A percentile compares a stretch with the other conserved stretches of the same genome.
These are phyloP conservation scores for Rhizopogon vesiculosus DNA, from an alignment of 768 basidiomycete species.

Conservation along the genomic window DNA sequence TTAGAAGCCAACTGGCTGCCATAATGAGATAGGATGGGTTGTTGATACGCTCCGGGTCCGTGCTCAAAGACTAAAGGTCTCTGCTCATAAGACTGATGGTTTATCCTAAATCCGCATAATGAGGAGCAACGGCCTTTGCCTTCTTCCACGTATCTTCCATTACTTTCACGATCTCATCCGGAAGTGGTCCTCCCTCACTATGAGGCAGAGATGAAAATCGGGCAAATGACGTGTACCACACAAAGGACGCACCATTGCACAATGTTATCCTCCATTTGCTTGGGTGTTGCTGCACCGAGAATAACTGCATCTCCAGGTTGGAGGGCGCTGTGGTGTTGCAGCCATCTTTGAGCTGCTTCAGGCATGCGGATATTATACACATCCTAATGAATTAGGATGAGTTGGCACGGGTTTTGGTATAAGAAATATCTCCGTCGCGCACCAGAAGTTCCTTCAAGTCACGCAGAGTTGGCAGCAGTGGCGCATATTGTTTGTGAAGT, in stretches of 20 bases:
- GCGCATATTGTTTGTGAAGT: slow-evolving; percentile 9
- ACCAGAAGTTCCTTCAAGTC: slow-evolving; percentile 11
- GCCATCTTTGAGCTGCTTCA: slow-evolving; percentile 10
- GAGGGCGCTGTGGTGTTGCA: slow-evolving; percentile 16
- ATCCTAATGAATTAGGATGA: slow-evolving; percentile 4
- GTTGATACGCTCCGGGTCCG: too few species aligned
- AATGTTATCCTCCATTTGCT: slow-evolving; percentile 29
- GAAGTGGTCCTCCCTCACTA: slow-evolving; percentile 15
- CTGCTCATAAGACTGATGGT: too few species aligned
- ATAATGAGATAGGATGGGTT: too few species aligned
- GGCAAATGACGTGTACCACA: too few species aligned
- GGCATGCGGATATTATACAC: slow-evolving; percentile 5
- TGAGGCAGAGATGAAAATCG: slow-evolving; percentile 1
- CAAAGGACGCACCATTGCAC: slow-evolving; percentile 9
- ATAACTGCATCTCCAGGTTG: slow-evolving; percentile 25
- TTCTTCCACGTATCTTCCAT: slow-evolving; percentile 9
- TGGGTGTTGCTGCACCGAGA: slow-evolving; percentile 30
- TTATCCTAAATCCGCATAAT: slow-evolving; percentile 2
- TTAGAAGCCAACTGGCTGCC: too few species aligned
- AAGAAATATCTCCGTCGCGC: not conserved
- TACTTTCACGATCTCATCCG: slow-evolving; percentile 7
- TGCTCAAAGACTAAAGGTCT: too few species aligned
- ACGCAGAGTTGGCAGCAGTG: slow-evolving; percentile 8
- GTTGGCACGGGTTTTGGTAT: not conserved
- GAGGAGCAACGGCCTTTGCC: slow-evolving; percentile 1